Conservation (phyloP, 306 rosid species). For the Echinosophora koreensis region DNA sequence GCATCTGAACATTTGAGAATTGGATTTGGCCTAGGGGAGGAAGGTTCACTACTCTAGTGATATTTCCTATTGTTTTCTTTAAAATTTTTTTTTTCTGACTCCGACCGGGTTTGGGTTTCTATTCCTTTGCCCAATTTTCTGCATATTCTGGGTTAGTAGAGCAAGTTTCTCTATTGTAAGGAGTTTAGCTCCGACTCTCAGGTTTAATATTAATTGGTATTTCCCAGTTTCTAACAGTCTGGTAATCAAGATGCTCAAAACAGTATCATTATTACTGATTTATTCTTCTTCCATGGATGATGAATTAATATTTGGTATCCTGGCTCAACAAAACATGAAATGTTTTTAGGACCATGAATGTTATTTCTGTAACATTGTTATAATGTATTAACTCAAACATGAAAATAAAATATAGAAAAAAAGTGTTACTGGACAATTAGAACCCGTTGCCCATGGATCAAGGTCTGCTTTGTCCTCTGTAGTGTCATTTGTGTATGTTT, state of each 20-base stretch:
- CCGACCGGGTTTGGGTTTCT: too few relatives aligned
- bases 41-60: too few relatives aligned
- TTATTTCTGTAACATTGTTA: neutral
- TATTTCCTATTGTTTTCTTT: too few relatives aligned
- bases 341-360: conserved; percentile 3
- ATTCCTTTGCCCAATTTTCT: too few relatives aligned
- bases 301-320: neutral
- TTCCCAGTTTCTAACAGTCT: too few relatives aligned
- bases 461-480: neutral
- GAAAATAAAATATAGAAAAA: neutral
- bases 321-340: conserved; percentile 11
- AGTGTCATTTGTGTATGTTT: neutral
- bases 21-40: too few relatives aligned
- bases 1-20: too few relatives aligned
- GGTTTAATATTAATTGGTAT: too few relatives aligned
- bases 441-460: neutral
- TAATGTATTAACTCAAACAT: neutral
- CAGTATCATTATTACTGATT: neutral
- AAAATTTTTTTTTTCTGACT: too few relatives aligned
- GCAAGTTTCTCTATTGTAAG: too few relatives aligned
- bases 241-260: neutral
- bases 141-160: too few relatives aligned
- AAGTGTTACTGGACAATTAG: neutral
- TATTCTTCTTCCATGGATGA: neutral
- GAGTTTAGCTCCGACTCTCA: too few relatives aligned